These are phyloP conservation scores for Candida insectalens DNA, from an alignment of 805 yeast species.

Conservation along the genomic window DNA sequence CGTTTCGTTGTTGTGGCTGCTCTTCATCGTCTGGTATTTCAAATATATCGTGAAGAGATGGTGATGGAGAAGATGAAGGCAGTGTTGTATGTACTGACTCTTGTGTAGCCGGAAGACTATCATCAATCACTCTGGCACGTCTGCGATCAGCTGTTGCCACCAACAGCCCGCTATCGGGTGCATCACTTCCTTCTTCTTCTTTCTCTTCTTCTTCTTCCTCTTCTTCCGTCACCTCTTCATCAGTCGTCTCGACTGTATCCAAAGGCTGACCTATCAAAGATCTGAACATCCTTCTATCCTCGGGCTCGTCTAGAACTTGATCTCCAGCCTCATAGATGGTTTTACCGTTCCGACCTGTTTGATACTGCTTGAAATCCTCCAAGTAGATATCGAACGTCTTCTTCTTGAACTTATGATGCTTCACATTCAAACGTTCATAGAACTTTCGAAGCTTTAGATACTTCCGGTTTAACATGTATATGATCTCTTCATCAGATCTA, in stretches of 20 bases:
- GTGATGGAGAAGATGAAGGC: not conserved
- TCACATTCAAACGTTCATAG: conserved; percentile 15
- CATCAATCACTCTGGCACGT: not conserved
- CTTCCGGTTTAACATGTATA: conserved; percentile 20
- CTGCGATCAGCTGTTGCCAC: not conserved
- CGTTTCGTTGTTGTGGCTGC: not conserved
- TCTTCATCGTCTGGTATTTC: conserved; percentile 5
- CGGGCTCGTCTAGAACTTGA: conserved; percentile 6
- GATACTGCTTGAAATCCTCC: conserved; percentile 18
- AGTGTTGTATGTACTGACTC: not conserved
- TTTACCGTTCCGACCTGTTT: conserved; percentile 14
- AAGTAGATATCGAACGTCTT: conserved; percentile 18
- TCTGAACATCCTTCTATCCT: conserved; percentile 8
- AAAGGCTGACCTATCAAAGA: conserved; percentile 8
- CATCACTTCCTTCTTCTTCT: conserved; percentile 1
- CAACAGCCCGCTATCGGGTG: not conserved
- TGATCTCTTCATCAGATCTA: conserved; percentile 17
- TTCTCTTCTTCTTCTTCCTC: conserved; percentile 3
- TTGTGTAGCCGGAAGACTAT: not conserved
- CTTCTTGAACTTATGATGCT: conserved; percentile 22
- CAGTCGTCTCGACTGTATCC: conserved; percentile 11
- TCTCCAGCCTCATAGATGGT: conserved; percentile 17
- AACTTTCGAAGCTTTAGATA: conserved; percentile 19
- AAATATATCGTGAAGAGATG: too few species aligned
- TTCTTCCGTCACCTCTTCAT: conserved; percentile 7